phyloP scores from a whole-genome alignment of 208 protist species.

The Sergeia podlipaevii region DNA sequence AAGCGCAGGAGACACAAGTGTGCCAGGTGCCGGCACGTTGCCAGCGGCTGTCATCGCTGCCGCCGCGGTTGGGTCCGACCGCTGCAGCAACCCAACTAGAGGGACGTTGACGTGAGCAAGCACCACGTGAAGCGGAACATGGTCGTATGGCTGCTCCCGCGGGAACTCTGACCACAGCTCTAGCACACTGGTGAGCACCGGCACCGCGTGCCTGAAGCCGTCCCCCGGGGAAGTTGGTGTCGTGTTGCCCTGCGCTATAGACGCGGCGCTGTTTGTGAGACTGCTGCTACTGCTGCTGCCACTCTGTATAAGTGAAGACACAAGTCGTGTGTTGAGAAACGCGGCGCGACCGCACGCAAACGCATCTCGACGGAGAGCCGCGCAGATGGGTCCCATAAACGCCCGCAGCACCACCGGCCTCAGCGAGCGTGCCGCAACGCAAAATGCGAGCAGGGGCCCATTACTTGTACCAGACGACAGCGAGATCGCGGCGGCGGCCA shows the following conservation, averaged over 20 bases:
- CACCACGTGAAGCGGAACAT: conserved; percentile 58
- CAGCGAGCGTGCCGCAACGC: conserved; percentile 19
- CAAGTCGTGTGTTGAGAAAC: conserved; percentile 56
- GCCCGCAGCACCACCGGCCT: conserved; percentile 23
- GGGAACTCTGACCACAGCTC: conserved; percentile 63
- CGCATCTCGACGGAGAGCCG: conserved; percentile 1
- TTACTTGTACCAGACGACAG: no score
- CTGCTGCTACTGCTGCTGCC: conserved; percentile 6
- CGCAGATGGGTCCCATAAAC: conserved; percentile 16
- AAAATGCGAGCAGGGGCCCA: conserved; percentile 3
- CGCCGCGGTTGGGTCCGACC: conserved; percentile 16
- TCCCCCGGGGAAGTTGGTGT: no score
- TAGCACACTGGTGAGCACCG: conserved; percentile 48
- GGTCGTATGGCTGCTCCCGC: conserved; percentile 44
- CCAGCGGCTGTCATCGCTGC: conserved; percentile 13
- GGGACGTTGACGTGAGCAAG: conserved; percentile 69
- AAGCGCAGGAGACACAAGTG: conserved; percentile 29
- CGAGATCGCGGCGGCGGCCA: background rate
- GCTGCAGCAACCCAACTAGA: conserved; percentile 50
- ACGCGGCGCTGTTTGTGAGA: no score
- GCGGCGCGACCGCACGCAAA: conserved; percentile 2
- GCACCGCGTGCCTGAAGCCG: conserved; percentile 34
- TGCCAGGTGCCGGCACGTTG: no score
- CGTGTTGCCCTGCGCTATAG: background rate
- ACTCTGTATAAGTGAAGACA: conserved; percentile 44